phyloP scores from a whole-genome alignment of 1,284 basidiomycete species.

The Veloboletus limbatus region DNA sequence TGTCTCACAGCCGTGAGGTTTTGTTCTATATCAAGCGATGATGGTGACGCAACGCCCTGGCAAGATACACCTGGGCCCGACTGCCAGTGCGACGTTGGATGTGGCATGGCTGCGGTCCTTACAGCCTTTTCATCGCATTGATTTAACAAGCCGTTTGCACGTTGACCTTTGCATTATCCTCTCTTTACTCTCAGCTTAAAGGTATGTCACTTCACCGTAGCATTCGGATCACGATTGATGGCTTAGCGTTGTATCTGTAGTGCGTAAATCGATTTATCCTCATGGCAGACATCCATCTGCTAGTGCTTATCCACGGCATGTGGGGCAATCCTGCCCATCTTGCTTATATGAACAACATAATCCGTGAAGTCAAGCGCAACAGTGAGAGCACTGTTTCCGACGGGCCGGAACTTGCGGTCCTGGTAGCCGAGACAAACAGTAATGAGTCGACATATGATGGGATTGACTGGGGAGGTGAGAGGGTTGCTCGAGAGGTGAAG shows the following conservation, averaged over 20 bases:
- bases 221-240: neutral
- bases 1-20: neutral
- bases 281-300: conserved; percentile 47
- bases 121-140: conserved; percentile 2
- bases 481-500: conserved; percentile 62
- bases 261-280: conserved; percentile 2
- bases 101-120: neutral
- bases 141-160: conserved; percentile 1
- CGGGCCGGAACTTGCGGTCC: conserved; percentile 42
- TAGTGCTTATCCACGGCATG: conserved; percentile 80
- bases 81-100: neutral
- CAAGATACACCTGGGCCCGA: neutral
- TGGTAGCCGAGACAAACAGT: conserved; percentile 51
- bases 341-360: conserved; percentile 43
- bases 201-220: conserved; percentile 1
- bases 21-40: neutral
- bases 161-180: conserved; percentile 3
- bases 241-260: conserved; percentile 1
- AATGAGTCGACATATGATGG: conserved; percentile 70
- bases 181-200: neutral
- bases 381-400: neutral
- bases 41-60: neutral
- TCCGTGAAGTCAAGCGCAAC: conserved; percentile 37
- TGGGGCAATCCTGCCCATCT: conserved; percentile 73
- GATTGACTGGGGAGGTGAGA: conserved; percentile 71